These are phyloP conservation scores for Saccharomyces hybrid DNA, from an alignment of 1,139 yeast species.

Conservation along the genomic window DNA sequence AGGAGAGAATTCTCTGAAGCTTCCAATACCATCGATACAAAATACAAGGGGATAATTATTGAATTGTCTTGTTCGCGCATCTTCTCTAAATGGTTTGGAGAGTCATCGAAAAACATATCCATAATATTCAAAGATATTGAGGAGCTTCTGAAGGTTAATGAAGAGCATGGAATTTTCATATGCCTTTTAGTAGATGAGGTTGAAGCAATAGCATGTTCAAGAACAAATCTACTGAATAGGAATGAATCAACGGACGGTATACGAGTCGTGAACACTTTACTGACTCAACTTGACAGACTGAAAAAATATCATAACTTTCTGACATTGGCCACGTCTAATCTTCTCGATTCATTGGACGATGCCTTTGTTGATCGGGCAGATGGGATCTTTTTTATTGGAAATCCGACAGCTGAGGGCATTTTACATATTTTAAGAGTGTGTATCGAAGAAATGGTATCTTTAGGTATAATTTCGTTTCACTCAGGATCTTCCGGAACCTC, in stretches of 20 bases:
- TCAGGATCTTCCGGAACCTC: not conserved
- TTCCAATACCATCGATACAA: constrained; percentile 6
- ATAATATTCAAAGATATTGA: constrained; percentile 32
- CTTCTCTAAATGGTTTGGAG: constrained; percentile 39
- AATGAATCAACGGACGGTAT: constrained; percentile 36
- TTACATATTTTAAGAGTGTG: constrained; percentile 22
- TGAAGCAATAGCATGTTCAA: constrained; percentile 37
- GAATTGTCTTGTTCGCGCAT: constrained; percentile 36
- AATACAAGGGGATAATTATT: constrained; percentile 24
- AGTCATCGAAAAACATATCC: constrained; percentile 35
- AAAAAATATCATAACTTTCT: constrained; percentile 31
- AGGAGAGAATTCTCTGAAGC: constrained; percentile 9
- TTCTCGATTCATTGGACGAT: constrained; percentile 30
- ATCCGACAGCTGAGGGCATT: constrained; percentile 28
- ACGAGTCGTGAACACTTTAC: constrained; percentile 36
- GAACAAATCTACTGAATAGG: constrained; percentile 30
- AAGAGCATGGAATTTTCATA: constrained; percentile 19
- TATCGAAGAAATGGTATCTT: constrained; percentile 18
- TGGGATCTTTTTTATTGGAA: constrained; percentile 28
- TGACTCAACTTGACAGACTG: constrained; percentile 35
- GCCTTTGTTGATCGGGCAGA: constrained; percentile 38
- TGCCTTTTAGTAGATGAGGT: constrained; percentile 37
- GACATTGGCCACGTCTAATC: constrained; percentile 35
- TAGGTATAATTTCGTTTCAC: constrained; percentile 11
- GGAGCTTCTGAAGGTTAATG: constrained; percentile 14